phyloP scores from a whole-genome alignment of 1,284 basidiomycete genomes.

The Cutaneotrichosporon dermatis region DNA sequence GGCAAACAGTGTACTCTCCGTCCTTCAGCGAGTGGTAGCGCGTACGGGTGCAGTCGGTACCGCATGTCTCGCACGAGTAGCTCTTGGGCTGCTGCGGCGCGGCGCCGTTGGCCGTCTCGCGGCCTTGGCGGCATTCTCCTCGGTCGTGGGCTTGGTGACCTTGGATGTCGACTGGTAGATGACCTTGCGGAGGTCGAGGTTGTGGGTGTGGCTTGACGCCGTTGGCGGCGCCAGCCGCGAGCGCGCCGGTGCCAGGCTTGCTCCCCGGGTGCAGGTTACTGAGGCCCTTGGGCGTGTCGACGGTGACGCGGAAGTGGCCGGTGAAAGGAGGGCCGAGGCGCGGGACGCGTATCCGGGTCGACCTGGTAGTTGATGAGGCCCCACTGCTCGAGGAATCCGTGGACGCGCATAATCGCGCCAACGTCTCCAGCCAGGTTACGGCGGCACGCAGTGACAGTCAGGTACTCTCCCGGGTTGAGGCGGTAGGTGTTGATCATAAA shows the following conservation, averaged over 20 bases:
- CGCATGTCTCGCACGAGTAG: constrained; percentile 90
- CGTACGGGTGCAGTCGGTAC: constrained; percentile 79
- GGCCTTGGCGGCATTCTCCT: constrained; percentile 59
- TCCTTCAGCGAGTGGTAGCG: constrained; percentile 92
- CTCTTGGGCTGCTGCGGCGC: constrained; percentile 50
- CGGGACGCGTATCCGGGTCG: constrained; percentile 92
- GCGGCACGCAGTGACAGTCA: constrained; percentile 95
- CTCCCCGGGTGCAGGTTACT: constrained; percentile 88
- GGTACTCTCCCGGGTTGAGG: constrained; percentile 87
- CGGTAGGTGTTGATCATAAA: constrained; percentile 99
- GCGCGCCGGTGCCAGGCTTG: constrained; percentile 49
- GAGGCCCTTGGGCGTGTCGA: constrained; percentile 93
- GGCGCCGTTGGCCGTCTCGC: constrained; percentile 55
- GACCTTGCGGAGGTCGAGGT: constrained; percentile 73
- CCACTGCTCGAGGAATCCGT: constrained; percentile 99
- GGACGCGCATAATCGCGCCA: constrained; percentile 97
- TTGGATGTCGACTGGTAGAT: constrained; percentile 82
- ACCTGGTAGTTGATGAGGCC: constrained; percentile 99
- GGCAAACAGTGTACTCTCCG: constrained; percentile 83
- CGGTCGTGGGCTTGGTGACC: constrained; percentile 60
- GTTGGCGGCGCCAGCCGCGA: constrained; percentile 48
- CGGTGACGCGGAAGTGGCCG: constrained; percentile 94
- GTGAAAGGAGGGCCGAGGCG: constrained; percentile 95
- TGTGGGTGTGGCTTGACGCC: constrained; percentile 58
- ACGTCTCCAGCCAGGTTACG: constrained; percentile 96